These are phyloP conservation scores for Wickerhamiella musiphila DNA, from an alignment of 805 yeast genomes.

Conservation along the genomic window DNA sequence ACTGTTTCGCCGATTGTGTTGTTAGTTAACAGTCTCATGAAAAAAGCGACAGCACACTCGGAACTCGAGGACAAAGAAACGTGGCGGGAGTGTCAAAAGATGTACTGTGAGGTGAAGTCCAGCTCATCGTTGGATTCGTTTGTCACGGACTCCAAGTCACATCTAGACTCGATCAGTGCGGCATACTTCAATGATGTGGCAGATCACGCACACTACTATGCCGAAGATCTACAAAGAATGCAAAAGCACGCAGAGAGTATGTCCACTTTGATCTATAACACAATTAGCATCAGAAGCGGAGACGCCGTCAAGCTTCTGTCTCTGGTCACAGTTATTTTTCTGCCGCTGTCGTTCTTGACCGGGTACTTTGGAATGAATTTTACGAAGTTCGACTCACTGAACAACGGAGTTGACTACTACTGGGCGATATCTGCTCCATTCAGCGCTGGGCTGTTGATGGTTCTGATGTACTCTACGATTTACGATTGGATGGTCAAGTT, in stretches of 20 bases:
- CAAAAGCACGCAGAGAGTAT: constrained; percentile 32
- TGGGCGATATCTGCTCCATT: constrained; percentile 32
- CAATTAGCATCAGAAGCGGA: constrained; percentile 37
- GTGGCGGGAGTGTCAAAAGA: neutral
- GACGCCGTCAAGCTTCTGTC: constrained; percentile 38
- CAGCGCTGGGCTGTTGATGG: constrained; percentile 16
- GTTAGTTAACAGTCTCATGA: constrained; percentile 28
- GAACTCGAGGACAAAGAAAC: neutral
- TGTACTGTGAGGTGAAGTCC: neutral
- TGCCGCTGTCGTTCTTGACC: constrained; percentile 42
- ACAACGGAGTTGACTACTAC: constrained; percentile 26
- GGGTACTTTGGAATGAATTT: constrained; percentile 48
- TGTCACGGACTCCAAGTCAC: neutral
- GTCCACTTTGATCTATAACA: constrained; percentile 37
- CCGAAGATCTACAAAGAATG: constrained; percentile 40
- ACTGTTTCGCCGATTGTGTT: constrained; percentile 32
- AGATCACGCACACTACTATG: constrained; percentile 35
- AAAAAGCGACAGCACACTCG: constrained; percentile 3
- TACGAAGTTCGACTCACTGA: constrained; percentile 25
- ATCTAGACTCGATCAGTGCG: constrained; percentile 26
- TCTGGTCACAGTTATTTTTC: constrained; percentile 38
- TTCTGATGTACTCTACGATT: constrained; percentile 16
- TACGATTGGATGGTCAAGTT: constrained; percentile 3
- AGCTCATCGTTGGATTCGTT: neutral
- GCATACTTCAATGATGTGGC: constrained; percentile 37